Conservation (phyloP, 306 rosid species). For the Vigna nakashimae region DNA sequence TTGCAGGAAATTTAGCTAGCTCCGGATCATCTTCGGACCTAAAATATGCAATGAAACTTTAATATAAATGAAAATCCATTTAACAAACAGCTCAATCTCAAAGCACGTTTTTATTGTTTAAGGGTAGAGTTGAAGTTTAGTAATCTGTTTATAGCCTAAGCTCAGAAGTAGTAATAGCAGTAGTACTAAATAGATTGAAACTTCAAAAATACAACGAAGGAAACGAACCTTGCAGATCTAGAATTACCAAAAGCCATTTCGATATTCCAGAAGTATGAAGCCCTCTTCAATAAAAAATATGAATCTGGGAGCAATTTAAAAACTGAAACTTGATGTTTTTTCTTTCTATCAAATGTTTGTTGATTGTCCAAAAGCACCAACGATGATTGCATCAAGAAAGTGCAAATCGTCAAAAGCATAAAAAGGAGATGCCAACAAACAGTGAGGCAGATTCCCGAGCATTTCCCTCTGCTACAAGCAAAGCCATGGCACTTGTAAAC, state of each 20-base stretch:
- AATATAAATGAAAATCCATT: neutral
- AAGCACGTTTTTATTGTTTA: slow-evolving; percentile 13
- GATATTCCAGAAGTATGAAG: slow-evolving; percentile 39
- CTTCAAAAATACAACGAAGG: slow-evolving; percentile 9
- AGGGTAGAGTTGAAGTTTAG: slow-evolving; percentile 7
- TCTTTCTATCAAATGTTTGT: slow-evolving; percentile 1
- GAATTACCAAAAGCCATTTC: slow-evolving; percentile 71
- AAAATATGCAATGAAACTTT: slow-evolving; percentile 31
- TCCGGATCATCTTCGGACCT: slow-evolving; percentile 61
- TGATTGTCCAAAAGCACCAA: slow-evolving; percentile 21
- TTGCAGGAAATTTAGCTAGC: slow-evolving; percentile 27
- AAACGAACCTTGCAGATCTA: slow-evolving; percentile 70
- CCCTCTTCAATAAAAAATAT: slow-evolving; percentile 39
- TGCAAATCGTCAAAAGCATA: slow-evolving; percentile 18
- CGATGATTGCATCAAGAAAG: slow-evolving; percentile 22
- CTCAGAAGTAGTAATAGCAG: neutral
- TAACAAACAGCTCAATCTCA: neutral
- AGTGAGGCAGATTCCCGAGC: slow-evolving; percentile 43
- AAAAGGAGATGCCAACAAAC: slow-evolving; percentile 37
- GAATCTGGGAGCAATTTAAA: slow-evolving; percentile 43
- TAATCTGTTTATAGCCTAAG: neutral
- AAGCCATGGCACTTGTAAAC: slow-evolving; percentile 37
- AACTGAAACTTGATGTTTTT: neutral
- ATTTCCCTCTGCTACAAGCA: slow-evolving; percentile 39
- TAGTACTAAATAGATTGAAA: neutral